Conservation (phyloP, 2,329 filamentous ascomycete species). For the Parascedosporium putredinis region DNA sequence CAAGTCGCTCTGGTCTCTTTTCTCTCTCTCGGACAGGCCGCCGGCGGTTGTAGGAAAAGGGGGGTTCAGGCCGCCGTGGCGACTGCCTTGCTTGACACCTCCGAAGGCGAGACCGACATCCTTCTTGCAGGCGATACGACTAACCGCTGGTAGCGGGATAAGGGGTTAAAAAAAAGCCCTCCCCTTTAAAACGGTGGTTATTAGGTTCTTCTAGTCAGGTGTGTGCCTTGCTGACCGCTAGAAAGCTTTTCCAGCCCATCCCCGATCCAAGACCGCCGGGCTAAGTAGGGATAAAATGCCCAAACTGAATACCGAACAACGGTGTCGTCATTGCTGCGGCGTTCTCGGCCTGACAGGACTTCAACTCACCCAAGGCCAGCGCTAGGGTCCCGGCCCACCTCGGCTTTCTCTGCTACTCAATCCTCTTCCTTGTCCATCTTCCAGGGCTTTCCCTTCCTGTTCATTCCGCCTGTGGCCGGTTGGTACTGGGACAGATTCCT, state of each 20-base stretch:
- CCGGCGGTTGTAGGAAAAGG: background rate
- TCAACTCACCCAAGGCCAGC: background rate
- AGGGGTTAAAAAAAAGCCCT: background rate
- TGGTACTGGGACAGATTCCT: background rate
- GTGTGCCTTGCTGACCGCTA: background rate
- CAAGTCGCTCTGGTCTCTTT: too few relatives aligned
- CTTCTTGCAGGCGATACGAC: background rate
- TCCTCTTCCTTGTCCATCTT: background rate
- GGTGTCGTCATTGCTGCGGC: slow-evolving; percentile 6
- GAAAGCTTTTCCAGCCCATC: background rate
- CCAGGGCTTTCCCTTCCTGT: background rate
- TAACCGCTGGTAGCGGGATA: too few relatives aligned
- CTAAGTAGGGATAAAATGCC: background rate
- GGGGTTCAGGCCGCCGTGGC: background rate
- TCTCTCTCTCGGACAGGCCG: background rate
- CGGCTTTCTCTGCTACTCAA: background rate
- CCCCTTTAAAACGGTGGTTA: background rate
- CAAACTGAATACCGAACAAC: background rate
- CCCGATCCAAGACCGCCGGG: background rate
- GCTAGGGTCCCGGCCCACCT: background rate
- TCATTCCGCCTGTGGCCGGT: background rate
- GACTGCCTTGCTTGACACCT: background rate
- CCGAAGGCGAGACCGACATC: background rate
- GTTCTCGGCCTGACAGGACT: slow-evolving; percentile 2
- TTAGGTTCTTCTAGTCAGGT: slow-evolving; percentile 1